phyloP scores from a whole-genome alignment of 805 yeast species.

The Limtongozyma cylindracea region DNA sequence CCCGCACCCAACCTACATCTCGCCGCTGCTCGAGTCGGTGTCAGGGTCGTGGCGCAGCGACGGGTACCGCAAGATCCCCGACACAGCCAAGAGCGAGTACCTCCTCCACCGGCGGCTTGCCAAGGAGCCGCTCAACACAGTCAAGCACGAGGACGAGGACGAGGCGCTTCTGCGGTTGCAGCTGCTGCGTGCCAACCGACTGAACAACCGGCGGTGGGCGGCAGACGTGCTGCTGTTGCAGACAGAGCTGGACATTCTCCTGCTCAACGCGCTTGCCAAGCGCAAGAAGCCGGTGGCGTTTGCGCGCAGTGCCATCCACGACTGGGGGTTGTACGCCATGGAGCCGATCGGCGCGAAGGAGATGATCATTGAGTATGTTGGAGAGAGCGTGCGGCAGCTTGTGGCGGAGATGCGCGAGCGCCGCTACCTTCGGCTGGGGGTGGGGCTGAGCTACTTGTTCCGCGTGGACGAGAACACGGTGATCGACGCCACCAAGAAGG shows the following conservation, averaged over 20 bases:
- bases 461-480: constrained; percentile 86
- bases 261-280: constrained; percentile 68
- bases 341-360: constrained; percentile 92
- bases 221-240: constrained; percentile 76
- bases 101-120: constrained; percentile 59
- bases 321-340: constrained; percentile 92
- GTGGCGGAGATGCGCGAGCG: constrained; percentile 85
- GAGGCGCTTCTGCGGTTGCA: constrained; percentile 11
- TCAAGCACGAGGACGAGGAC: constrained; percentile 37
- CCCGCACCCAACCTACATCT: constrained; percentile 5
- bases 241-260: constrained; percentile 56
- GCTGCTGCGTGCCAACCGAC: constrained; percentile 69
- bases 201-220: constrained; percentile 66
- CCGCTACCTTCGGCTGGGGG: constrained; percentile 68
- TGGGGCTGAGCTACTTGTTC: constrained; percentile 85
- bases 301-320: constrained; percentile 91
- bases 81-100: constrained; percentile 45
- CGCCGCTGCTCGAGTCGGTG: constrained; percentile 9
- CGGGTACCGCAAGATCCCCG: constrained; percentile 53
- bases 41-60: constrained; percentile 47
- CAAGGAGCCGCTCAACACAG: constrained; percentile 47
- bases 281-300: constrained; percentile 89
- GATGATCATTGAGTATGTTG: constrained; percentile 96
- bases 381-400: constrained; percentile 80
- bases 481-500: constrained; percentile 90